These are phyloP conservation scores for Trichoderma sp. DNA, from an alignment of 2,329 filamentous ascomycete species.

Conservation along the genomic window DNA sequence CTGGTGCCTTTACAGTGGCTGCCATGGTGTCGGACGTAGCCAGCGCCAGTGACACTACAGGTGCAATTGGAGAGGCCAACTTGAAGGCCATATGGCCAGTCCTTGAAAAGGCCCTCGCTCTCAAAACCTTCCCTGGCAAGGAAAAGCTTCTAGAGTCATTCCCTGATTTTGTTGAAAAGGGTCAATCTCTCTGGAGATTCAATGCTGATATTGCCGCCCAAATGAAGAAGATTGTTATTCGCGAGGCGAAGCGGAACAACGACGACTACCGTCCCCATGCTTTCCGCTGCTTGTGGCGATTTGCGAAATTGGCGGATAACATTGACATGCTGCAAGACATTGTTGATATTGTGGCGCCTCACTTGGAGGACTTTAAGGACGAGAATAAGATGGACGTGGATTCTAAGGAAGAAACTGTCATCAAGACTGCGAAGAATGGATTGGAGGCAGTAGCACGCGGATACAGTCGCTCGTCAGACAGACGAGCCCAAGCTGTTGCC, in stretches of 20 bases:
- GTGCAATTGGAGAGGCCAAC: slow-evolving; percentile 62
- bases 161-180: slow-evolving; percentile 73
- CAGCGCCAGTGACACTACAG: slow-evolving; percentile 58
- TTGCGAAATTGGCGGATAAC: slow-evolving; percentile 69
- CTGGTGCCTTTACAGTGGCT: slow-evolving; percentile 78
- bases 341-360: slow-evolving; percentile 63
- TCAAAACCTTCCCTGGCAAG: slow-evolving; percentile 94
- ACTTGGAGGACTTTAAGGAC: slow-evolving; percentile 61
- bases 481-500: slow-evolving; percentile 45
- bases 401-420: slow-evolving; percentile 51
- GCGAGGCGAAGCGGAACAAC: slow-evolving; percentile 93
- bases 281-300: slow-evolving; percentile 71
- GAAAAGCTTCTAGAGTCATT: slow-evolving; percentile 81
- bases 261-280: slow-evolving; percentile 79
- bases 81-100: slow-evolving; percentile 76
- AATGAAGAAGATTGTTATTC: slow-evolving; percentile 78
- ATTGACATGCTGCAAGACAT: slow-evolving; percentile 72
- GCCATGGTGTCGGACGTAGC: slow-evolving; percentile 71
- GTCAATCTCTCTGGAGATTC: slow-evolving; percentile 59
- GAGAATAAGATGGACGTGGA: slow-evolving; percentile 74
- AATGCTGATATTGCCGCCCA: slow-evolving; percentile 60
- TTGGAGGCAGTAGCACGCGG: slow-evolving; percentile 56
- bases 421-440: slow-evolving; percentile 53
- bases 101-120: slow-evolving; percentile 76
- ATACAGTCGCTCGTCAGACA: slow-evolving; percentile 50